phyloP scores from a whole-genome alignment of 768 basidiomycete genomes.

The Boletellus emodensis region DNA sequence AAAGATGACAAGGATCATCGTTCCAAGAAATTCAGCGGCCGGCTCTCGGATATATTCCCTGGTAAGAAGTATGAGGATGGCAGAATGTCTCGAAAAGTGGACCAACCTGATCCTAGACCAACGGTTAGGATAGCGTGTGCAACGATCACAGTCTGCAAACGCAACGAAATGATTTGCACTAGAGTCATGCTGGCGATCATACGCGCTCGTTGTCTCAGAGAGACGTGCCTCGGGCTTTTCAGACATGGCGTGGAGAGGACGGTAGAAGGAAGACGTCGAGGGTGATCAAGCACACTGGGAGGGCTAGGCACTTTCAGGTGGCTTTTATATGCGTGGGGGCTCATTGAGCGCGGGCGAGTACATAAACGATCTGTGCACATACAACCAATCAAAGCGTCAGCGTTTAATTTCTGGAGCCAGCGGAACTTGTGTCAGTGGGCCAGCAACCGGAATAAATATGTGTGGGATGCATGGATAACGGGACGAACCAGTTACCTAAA shows the following conservation, averaged over 20 bases:
- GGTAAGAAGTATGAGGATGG: conserved; percentile 4
- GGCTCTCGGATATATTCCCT: conserved; percentile 53
- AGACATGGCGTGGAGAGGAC: conserved; percentile 18
- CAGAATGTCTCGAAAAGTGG: background rate
- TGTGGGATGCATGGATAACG: too few relatives aligned
- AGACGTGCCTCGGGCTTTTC: conserved; percentile 15
- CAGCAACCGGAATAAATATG: too few relatives aligned
- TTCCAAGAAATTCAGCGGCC: conserved; percentile 61
- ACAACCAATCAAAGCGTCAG: conserved; percentile 1
- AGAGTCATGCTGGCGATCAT: conserved; percentile 5
- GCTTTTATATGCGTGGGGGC: conserved; percentile 22
- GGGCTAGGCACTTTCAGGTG: background rate
- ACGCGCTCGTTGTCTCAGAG: conserved; percentile 20
- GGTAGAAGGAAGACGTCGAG: background rate
- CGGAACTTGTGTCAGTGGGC: too few relatives aligned
- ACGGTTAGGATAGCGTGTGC: conserved; percentile 42
- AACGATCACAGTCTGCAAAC: conserved; percentile 32
- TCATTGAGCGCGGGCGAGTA: background rate
- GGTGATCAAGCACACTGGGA: background rate
- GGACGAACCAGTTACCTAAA: too few relatives aligned
- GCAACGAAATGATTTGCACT: conserved; percentile 6
- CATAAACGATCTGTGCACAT: background rate
- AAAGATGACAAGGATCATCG: conserved; percentile 55
- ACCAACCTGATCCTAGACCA: conserved; percentile 55
- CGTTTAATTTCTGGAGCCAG: conserved; percentile 3